These are phyloP conservation scores for Penicillium frequentans DNA, from an alignment of 2,329 filamentous ascomycete genomes.

Conservation along the genomic window DNA sequence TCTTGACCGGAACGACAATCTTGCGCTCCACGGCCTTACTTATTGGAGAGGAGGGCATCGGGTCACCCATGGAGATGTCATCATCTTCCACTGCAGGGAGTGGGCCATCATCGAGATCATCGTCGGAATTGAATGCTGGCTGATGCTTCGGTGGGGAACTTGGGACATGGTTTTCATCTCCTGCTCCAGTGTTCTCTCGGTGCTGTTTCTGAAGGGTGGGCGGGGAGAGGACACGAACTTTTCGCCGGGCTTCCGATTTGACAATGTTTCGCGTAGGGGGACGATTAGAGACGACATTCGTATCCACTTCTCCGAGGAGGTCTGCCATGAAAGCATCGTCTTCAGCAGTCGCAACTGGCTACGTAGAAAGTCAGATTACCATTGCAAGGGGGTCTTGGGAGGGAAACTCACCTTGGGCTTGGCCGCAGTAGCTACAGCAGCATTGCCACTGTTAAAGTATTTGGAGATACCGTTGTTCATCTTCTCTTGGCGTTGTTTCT, in stretches of 20 bases:
- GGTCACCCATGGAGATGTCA: constrained; percentile 81
- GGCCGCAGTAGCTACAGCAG: constrained; percentile 55
- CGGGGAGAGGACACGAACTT: constrained; percentile 77
- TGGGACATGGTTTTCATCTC: constrained; percentile 46
- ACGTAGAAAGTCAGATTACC: constrained; percentile 4
- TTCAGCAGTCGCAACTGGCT: constrained; percentile 75
- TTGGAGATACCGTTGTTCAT: constrained; percentile 91
- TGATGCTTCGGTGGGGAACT: constrained; percentile 43
- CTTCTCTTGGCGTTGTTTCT: constrained; percentile 79
- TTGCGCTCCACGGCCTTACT: constrained; percentile 76
- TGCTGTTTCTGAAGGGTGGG: constrained; percentile 57
- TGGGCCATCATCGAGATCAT: constrained; percentile 58
- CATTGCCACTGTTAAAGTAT: constrained; percentile 78
- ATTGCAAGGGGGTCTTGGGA: neutral
- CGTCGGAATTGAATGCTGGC: constrained; percentile 45
- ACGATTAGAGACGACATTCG: constrained; percentile 64
- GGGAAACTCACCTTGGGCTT: constrained; percentile 71
- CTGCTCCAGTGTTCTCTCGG: constrained; percentile 53
- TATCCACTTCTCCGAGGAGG: constrained; percentile 84
- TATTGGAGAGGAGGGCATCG: constrained; percentile 81
- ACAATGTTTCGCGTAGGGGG: constrained; percentile 61
- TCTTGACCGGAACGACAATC: constrained; percentile 54
- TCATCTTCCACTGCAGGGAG: constrained; percentile 65
- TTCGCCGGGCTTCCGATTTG: constrained; percentile 74
- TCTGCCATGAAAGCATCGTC: constrained; percentile 85